Percentiles rank a stretch among this genome's conserved stretches.
phyloP scores from a whole-genome alignment of 768 basidiomycete species.

The Exidia glandulosa region DNA sequence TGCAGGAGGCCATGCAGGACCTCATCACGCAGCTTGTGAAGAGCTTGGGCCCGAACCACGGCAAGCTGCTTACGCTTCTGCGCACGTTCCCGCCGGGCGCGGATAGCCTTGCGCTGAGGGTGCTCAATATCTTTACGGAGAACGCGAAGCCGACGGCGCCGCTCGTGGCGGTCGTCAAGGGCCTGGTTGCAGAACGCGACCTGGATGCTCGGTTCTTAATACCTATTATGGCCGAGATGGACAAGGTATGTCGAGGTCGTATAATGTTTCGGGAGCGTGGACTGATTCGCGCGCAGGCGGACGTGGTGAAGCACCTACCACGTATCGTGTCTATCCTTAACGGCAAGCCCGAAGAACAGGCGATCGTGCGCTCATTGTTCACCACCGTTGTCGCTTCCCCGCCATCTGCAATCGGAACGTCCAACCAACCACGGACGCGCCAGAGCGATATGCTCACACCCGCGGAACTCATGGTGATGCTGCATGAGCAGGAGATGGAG shows the following conservation, averaged over 20 bases:
- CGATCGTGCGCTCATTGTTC: constrained; percentile 84
- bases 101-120: constrained; percentile 78
- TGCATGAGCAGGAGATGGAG: constrained; percentile 88
- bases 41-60: constrained; percentile 76
- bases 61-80: constrained; percentile 81
- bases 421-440: constrained; percentile 73
- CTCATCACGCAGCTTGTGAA: constrained; percentile 84
- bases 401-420: constrained; percentile 77
- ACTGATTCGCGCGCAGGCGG: constrained; percentile 61
- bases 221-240: constrained; percentile 96
- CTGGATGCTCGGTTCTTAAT: constrained; percentile 90
- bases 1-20: constrained; percentile 76
- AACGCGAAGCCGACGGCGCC: constrained; percentile 68
- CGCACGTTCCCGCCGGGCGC: constrained; percentile 76
- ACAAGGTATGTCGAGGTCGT: constrained; percentile 55
- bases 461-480: constrained; percentile 85
- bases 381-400: constrained; percentile 78
- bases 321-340: constrained; percentile 86
- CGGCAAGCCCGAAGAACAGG: constrained; percentile 71
- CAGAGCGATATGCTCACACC: constrained; percentile 87
- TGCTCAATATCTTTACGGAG: constrained; percentile 87
- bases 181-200: constrained; percentile 73
- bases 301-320: constrained; percentile 83
- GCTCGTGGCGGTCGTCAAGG: constrained; percentile 81
- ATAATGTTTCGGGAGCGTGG: constrained; percentile 5